Evolutionary conservation across 306 rosid genomes (phyloP).

Genomic region (Ormosia semicastrata): DNA sequence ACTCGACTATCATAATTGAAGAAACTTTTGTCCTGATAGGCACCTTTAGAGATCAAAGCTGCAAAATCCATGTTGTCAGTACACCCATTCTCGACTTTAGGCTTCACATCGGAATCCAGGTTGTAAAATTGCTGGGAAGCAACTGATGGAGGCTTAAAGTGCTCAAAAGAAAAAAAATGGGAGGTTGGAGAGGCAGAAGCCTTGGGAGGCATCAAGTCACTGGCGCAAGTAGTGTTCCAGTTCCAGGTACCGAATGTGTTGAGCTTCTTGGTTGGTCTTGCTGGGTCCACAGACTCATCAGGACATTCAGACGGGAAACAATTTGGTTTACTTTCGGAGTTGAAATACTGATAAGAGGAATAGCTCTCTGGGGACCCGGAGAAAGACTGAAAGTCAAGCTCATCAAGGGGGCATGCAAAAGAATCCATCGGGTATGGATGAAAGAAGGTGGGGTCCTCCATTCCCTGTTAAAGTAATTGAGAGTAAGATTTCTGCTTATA

Average conservation of each 20-base stretch:
- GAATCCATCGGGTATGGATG: conserved; percentile 34
- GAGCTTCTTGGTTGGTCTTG: conserved; percentile 33
- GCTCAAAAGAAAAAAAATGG: conserved; percentile 60
- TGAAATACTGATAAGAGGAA: conserved; percentile 15
- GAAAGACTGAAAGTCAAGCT: conserved; percentile 1
- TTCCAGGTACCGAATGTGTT: conserved; percentile 8
- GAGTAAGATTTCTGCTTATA: not conserved
- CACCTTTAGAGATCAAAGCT: conserved; percentile 23
- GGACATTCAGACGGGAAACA: conserved; percentile 19
- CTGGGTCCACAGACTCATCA: not conserved
- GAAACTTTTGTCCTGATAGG: conserved; percentile 21
- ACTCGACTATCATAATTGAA: not conserved
- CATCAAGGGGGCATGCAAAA: conserved; percentile 17
- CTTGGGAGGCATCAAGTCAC: too few species aligned
- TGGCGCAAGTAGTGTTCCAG: too few species aligned
- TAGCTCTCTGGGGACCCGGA: conserved; percentile 28
- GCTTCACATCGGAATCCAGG: conserved; percentile 25
- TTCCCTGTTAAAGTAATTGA: conserved; percentile 8
- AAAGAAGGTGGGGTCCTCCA: conserved; percentile 26
- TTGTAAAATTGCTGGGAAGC: conserved; percentile 20
- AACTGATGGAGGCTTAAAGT: conserved; percentile 27
- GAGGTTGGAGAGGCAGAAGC: conserved; percentile 52
- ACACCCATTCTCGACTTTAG: conserved; percentile 37
- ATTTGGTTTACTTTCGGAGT: conserved; percentile 21
- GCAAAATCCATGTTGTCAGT: conserved; percentile 12